Base-by-base conservation (phyloP, 768 basidiomycete genomes). In the Kwoniella botswanensis region DNA sequence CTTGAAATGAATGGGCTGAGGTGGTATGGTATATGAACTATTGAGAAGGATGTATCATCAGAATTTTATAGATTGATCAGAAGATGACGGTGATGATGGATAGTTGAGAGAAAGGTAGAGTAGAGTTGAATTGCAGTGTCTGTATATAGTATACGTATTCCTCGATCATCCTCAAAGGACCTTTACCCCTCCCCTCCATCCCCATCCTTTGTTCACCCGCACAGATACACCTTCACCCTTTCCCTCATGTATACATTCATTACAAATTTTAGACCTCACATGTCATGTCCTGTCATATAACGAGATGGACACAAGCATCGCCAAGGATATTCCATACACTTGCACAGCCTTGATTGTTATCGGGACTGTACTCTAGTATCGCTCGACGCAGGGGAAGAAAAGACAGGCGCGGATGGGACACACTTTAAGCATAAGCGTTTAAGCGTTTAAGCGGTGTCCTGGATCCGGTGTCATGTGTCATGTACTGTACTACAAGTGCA, bases 321-420 rank as follows among this genome's bases (percentile, higher is more conserved):
- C 46, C 46, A 50, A 50, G 46, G 13, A 50, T 18, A 50, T 10
- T 50, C 46, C 18, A 17, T 10, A 50, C 35, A 35, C 35, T 29
- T 59, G 42, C 59, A 61, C 59, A 22, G 59, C 59, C 43, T 61
- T 59, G 57, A 13, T 56, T 41, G 17, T n/a, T n/a, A 55, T 21
- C 11, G 4, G 24, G 5, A 11, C 6, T 43, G n/a, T 43, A 43
- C 4, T 9, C n/a, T n/a, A n/a, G n/a, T n/a, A n/a, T n/a, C n/a
- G n/a, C n/a, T 41, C 57, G 57, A n/a, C 21, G 24, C 9, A 22
- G 3, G 59, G 43, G n/a, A 41, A 13, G 4, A 9, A 61, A 61
- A 61, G 59, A 43, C 59, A 61, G 59, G 42, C 59, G 59, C 59
- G 59, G 22, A n/a, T 56, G 24, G 26, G 26, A n/a, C 12, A 56